Evolutionary conservation across 2,329 filamentous ascomycete species (phyloP).

Genomic region (Talaromyces sp.): DNA sequence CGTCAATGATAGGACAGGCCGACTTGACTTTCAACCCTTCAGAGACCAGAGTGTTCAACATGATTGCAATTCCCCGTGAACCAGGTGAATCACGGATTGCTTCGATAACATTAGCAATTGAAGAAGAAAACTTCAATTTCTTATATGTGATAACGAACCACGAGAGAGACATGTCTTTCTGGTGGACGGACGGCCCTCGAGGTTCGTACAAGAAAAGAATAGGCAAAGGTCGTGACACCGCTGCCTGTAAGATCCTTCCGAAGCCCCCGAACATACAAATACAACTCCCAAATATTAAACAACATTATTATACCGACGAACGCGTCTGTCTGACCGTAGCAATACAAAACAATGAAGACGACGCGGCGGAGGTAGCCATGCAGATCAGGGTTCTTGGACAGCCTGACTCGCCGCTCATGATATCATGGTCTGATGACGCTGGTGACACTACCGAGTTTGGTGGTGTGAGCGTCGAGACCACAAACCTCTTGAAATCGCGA

Average conservation of each 20-base stretch:
- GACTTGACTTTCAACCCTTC: slow-evolving; percentile 66
- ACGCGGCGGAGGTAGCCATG: slow-evolving; percentile 68
- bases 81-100: slow-evolving; percentile 70
- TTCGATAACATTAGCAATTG: slow-evolving; percentile 61
- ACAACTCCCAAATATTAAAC: slow-evolving; percentile 57
- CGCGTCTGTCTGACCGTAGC: slow-evolving; percentile 64
- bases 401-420: slow-evolving; percentile 44
- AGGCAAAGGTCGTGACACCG: slow-evolving; percentile 47
- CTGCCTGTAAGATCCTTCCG: slow-evolving; percentile 70
- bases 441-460: slow-evolving; percentile 21
- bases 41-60: slow-evolving; percentile 66
- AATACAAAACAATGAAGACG: slow-evolving; percentile 78
- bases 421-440: slow-evolving; percentile 47
- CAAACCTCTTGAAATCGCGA: slow-evolving; percentile 32
- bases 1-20: slow-evolving; percentile 53
- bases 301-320: slow-evolving; percentile 85
- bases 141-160: slow-evolving; percentile 58
- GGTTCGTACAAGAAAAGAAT: slow-evolving; percentile 37
- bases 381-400: slow-evolving; percentile 65
- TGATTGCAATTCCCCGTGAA: slow-evolving; percentile 73
- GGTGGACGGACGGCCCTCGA: slow-evolving; percentile 43
- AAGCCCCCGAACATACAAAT: slow-evolving; percentile 91
- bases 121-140: slow-evolving; percentile 64
- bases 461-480: slow-evolving; percentile 24
- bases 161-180: slow-evolving; percentile 21